Evolutionary conservation across 768 basidiomycete species (phyloP).

Genomic region (Gloeophyllum trabeum): DNA sequence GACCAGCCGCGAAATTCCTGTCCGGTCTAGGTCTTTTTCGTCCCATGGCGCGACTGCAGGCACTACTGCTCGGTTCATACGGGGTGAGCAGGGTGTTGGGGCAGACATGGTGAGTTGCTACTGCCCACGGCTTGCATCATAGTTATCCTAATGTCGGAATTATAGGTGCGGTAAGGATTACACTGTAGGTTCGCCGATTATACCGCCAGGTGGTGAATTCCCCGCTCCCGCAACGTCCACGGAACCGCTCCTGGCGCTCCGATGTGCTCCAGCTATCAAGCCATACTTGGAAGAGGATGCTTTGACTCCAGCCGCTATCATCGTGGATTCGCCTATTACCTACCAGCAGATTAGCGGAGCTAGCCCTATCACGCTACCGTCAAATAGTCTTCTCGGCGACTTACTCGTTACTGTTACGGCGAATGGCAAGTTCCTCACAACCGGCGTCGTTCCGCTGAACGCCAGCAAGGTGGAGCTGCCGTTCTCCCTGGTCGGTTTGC

Average conservation of each 20-base stretch:
- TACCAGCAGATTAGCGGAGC: conserved; percentile 23
- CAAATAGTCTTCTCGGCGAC: conserved; percentile 2
- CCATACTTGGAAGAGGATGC: conserved; percentile 35
- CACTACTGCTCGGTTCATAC: too few species aligned
- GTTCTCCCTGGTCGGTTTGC: conserved; percentile 19
- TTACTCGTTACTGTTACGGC: conserved; percentile 20
- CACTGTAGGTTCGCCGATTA: conserved; percentile 25
- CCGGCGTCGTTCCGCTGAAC: conserved; percentile 24
- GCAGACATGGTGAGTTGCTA: too few species aligned
- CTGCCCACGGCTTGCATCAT: too few species aligned
- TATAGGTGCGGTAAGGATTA: conserved; percentile 42
- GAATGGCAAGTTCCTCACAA: conserved; percentile 10
- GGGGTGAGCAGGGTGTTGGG: too few species aligned
- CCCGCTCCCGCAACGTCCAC: conserved; percentile 20
- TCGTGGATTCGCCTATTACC: conserved; percentile 28
- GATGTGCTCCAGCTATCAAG: conserved; percentile 33
- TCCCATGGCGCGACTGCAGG: too few species aligned
- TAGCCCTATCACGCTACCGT: conserved; percentile 16
- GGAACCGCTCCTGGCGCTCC: conserved; percentile 29
- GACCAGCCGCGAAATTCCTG: too few species aligned
- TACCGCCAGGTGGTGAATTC: conserved; percentile 36
- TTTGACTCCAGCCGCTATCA: conserved; percentile 13
- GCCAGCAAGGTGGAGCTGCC: conserved; percentile 21
- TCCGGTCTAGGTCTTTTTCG: too few species aligned
- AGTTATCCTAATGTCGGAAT: not conserved